Evolutionary conservation across 2,329 filamentous ascomycete species (phyloP).

Genomic region (Ascochyta koolunga): DNA sequence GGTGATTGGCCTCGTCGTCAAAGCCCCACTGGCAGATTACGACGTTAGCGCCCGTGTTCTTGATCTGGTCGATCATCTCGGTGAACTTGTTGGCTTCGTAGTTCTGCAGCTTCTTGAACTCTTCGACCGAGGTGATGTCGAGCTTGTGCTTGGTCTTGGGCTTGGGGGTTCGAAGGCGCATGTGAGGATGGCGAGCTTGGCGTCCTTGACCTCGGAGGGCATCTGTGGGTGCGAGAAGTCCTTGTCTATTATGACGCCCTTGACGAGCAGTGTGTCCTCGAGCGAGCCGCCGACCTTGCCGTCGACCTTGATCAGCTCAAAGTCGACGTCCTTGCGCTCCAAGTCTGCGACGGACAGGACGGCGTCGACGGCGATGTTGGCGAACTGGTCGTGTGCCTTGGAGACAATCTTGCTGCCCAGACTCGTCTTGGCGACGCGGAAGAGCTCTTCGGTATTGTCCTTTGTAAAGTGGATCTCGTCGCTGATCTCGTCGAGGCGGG

Average conservation of each 20-base stretch:
- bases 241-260: conserved; percentile 98
- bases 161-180: conserved; percentile 99
- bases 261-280: conserved; percentile 92
- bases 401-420: conserved; percentile 99
- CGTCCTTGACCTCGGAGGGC: conserved; percentile 92
- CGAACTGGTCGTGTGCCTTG: conserved; percentile 97
- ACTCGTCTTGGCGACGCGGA: conserved; percentile 94
- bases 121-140: conserved; percentile 94
- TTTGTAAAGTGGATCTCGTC: conserved; percentile 87
- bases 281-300: conserved; percentile 95
- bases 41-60: conserved; percentile 94
- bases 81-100: conserved; percentile 97
- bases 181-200: conserved; percentile 96
- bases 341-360: conserved; percentile 96
- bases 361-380: conserved; percentile 95
- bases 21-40: conserved; percentile 99
- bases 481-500: conserved; percentile 89
- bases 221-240: conserved; percentile 99
- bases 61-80: conserved; percentile 99
- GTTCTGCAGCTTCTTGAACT: conserved; percentile 96
- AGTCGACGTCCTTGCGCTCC: conserved; percentile 95
- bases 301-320: conserved; percentile 98
- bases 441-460: conserved; percentile 80
- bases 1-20: conserved; percentile 97
- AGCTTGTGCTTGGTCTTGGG: conserved; percentile 99